These are phyloP conservation scores for Sordariomycetes sp. DNA, from an alignment of 2,329 filamentous ascomycete genomes.

Conservation along the genomic window DNA sequence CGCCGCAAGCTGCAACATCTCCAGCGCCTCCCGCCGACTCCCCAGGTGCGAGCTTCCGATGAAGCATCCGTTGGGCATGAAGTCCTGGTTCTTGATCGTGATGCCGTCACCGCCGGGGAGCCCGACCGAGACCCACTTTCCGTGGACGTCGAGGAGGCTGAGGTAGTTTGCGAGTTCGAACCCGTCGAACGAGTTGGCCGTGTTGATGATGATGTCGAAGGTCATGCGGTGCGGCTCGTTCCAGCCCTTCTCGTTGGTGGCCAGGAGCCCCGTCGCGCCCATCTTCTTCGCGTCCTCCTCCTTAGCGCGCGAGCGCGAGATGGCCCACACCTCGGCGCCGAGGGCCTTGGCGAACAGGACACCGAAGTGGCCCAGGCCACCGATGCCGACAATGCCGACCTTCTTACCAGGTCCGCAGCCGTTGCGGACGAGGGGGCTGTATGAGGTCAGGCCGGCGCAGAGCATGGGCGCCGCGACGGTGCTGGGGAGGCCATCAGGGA, in stretches of 20 bases:
- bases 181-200: conserved; percentile 51
- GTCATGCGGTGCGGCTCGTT: conserved; percentile 34
- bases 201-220: conserved; percentile 63
- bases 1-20: conserved; percentile 59
- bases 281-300: conserved; percentile 38
- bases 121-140: conserved; percentile 67
- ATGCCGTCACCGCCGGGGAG: conserved; percentile 67
- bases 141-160: conserved; percentile 68
- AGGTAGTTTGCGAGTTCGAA: conserved; percentile 64
- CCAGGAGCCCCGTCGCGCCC: conserved; percentile 43
- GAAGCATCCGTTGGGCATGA: conserved; percentile 61
- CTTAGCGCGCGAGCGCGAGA: conserved; percentile 41
- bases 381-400: conserved; percentile 57
- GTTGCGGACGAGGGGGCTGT: conserved; percentile 60
- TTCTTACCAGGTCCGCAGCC: conserved; percentile 63
- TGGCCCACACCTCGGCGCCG: conserved; percentile 39
- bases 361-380: conserved; percentile 58
- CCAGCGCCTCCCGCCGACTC: conserved; percentile 54
- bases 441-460: conserved; percentile 70
- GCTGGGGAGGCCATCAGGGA: conserved; percentile 54
- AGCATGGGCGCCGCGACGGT: conserved; percentile 62
- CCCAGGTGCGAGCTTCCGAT: conserved; percentile 62
- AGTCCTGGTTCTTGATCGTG: conserved; percentile 57
- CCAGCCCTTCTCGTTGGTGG: conserved; percentile 39
- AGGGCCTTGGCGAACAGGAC: conserved; percentile 53